These are phyloP conservation scores for Chlorella variabilis DNA, from an alignment of 163 green algal genomes.

Conservation along the genomic window DNA sequence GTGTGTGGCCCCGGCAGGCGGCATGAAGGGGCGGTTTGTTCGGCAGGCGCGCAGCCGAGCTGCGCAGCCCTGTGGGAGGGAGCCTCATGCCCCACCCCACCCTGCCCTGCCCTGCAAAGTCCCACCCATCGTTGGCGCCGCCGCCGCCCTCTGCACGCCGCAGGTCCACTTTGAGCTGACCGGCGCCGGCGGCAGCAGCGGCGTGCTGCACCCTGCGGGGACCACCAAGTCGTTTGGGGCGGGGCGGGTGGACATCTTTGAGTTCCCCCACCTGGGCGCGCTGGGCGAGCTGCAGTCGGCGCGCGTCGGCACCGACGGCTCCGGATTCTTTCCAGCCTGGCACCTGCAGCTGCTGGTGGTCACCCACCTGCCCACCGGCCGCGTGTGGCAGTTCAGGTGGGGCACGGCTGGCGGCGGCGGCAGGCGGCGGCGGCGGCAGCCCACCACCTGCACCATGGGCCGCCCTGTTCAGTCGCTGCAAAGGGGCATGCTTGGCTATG, in stretches of 20 bases:
- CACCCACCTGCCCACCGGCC: conserved; percentile 57
- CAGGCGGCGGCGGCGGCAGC: neutral
- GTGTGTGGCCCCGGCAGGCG: too few relatives aligned
- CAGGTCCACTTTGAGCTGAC: conserved; percentile 74
- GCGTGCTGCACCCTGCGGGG: conserved; percentile 30
- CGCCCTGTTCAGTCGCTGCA: neutral
- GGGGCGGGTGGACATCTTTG: conserved; percentile 32
- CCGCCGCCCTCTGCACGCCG: neutral
- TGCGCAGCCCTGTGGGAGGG: neutral
- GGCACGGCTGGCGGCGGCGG: neutral
- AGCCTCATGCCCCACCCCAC: too few relatives aligned
- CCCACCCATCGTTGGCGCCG: neutral
- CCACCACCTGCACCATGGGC: neutral
- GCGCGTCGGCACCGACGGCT: conserved; percentile 64
- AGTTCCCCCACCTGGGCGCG: conserved; percentile 3
- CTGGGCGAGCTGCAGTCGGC: conserved; percentile 59
- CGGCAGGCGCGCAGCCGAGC: too few relatives aligned
- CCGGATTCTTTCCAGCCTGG: conserved; percentile 69
- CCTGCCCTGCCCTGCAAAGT: too few relatives aligned
- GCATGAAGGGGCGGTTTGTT: too few relatives aligned
- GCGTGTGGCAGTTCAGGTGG: conserved; percentile 31
- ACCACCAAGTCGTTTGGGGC: neutral
- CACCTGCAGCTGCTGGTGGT: conserved; percentile 69
- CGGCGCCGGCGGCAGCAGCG: conserved; percentile 62
- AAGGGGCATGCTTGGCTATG: too few relatives aligned